Base-by-base conservation (phyloP, 2,329 filamentous ascomycete genomes). In the Cladosporium phlei region DNA sequence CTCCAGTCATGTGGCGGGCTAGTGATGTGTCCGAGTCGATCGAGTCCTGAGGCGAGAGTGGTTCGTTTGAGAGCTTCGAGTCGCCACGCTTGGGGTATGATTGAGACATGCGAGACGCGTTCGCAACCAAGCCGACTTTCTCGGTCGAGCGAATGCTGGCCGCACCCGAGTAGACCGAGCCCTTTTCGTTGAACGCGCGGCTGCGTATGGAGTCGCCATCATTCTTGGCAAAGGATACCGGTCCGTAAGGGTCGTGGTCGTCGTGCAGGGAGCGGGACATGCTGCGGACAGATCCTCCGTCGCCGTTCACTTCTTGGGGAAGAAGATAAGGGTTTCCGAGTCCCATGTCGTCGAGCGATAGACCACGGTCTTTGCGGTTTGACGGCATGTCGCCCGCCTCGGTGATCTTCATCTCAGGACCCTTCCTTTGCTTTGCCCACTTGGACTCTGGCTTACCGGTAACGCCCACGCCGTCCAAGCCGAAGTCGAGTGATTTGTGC, bases 401-500 rank as follows among this genome's bases (percentile, higher is more conserved):
- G 10, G 82, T 82, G 60, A 87, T 76, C 20, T 72, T 76, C 75
- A 80, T 72, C 67, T 82, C 69, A 54, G 73, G 69, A 17, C 54
- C 58, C 16, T 63, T 62, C 54, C 61, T 66, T 28, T 72, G 72
- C 55, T 72, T 76, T 30, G 60, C 62, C 19, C 62, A 61, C 49
- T 72, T 72, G 47, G 61, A 53, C 28, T 61, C 51, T 32, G 54
- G 53, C 21, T 49, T 38, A 2, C 45, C 10, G 25, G 38, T 17
- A 51, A 49, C 43, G 48, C 52, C 28, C 6, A 25, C 24, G 25
- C 56, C 54, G 47, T 85, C 88, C 61, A 96, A 69, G 27, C 93
- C 93, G 63, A 96, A 98, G 66, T 98, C 93, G 62, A 97, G 77
- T 1, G 88, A 93, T 62, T 85, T 90, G 67, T 94, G 88, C 56